phyloP scores from a whole-genome alignment of 352 stramenopile species.

The Peronospora destructor region DNA sequence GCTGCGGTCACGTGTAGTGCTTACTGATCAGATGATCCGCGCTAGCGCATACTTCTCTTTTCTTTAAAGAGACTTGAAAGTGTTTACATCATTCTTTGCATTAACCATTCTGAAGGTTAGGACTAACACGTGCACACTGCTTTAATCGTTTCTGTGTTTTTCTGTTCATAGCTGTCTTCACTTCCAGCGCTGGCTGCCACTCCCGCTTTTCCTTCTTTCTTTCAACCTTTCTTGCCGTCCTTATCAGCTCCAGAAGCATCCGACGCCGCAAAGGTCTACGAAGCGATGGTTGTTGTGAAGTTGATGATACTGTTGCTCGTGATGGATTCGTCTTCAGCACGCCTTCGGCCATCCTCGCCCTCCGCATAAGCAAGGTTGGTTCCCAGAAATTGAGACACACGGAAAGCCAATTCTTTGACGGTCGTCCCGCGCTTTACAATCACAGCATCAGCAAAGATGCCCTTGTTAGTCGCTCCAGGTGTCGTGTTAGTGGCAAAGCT shows the following conservation, averaged over 20 bases:
- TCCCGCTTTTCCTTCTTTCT: conserved; percentile 20
- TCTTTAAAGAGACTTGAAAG: conserved; percentile 22
- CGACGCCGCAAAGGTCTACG: conserved; percentile 13
- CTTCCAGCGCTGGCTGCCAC: conserved; percentile 11
- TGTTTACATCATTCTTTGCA: conserved; percentile 24
- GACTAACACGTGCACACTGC: conserved; percentile 23
- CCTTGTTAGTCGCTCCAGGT: conserved; percentile 35
- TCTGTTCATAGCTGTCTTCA: conserved; percentile 25
- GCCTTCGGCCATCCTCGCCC: conserved; percentile 65
- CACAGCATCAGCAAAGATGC: conserved; percentile 71
- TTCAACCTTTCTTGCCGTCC: conserved; percentile 33
- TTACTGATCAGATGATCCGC: conserved; percentile 12
- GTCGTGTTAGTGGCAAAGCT: conserved; percentile 68
- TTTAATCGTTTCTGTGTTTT: conserved; percentile 7
- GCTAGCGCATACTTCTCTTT: conserved; percentile 11
- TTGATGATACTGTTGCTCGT: conserved; percentile 61
- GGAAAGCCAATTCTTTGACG: conserved; percentile 67
- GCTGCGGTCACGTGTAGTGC: conserved; percentile 41
- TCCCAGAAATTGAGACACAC: conserved; percentile 61
- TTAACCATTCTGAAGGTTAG: conserved; percentile 17
- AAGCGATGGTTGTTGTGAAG: conserved; percentile 60
- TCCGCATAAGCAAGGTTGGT: conserved; percentile 77
- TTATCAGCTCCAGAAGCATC: conserved; percentile 18
- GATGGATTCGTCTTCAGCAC: conserved; percentile 69
- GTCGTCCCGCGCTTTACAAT: conserved; percentile 70